Evolutionary conservation across 306 rosid species (phyloP), one percentile per base, ranked within the genome.

Genomic region (Cicer bijugum): DNA sequence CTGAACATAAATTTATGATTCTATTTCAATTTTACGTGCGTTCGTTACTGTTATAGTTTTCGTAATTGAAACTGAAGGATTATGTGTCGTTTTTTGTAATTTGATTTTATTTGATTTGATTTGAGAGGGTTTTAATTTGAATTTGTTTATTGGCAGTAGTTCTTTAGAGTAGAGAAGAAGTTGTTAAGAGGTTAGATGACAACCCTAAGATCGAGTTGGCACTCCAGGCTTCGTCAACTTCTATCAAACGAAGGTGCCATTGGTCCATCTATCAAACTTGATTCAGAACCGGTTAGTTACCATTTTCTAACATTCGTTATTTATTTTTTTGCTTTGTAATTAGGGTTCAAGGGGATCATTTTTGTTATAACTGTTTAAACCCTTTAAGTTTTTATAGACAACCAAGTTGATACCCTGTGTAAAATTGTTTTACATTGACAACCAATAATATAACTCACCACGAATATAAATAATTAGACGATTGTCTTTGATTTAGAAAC

Each of bases 221-320:
- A 96, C 67, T 92, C 96, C 58, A 79, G 97, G 88, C 82, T 90
- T 77, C 94, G 96, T 51, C 96, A 89, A 68, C 92, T 92, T 67
- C 80, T 92, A 28, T 85, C 97, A 23, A 89, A 85, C 76, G 96
- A 92, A 77, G 89, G 94, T 23, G 76, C 90, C 65, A 76, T 88
- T 33, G 96, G 90, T 9, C 94, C 97, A 9, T 90, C 96, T 59
- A 67, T 88, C 71, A 90, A 87, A 72, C 86, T 87, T 52, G 93
- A 87, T 79, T 82, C 97, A 3, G 94, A 92, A 67, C 87, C 96
- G 5, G 97, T 92, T 67, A 85, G 96, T 86, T 14, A n/a, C 61
- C 46, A 57, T 52, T 23, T 12, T 28, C 1, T 17, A 33, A 46
- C 47, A 53, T 46, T 52, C 9, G 3, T 58, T 16, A 38, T 76